These are phyloP conservation scores for Neonectria magnoliae DNA, from an alignment of 2,329 filamentous ascomycete species.

Conservation along the genomic window DNA sequence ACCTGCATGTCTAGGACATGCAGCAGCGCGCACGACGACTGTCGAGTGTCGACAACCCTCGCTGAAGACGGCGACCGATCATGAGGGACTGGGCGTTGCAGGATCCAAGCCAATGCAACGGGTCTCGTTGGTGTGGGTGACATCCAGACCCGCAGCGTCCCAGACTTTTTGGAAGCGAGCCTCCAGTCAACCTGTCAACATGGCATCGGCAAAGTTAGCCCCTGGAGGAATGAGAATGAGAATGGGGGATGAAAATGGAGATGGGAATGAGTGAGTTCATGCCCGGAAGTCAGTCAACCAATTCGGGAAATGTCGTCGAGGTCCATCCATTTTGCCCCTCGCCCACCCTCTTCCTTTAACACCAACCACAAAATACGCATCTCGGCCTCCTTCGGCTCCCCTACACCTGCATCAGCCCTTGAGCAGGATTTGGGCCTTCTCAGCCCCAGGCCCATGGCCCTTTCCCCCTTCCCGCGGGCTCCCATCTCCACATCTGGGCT, in stretches of 20 bases:
- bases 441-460: conserved; percentile 25
- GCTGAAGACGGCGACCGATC: conserved; percentile 28
- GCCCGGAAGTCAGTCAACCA: conserved; percentile 27
- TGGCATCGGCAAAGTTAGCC: conserved; percentile 26
- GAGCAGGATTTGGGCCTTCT: conserved; percentile 36
- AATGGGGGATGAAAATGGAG: neutral
- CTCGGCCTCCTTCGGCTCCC: conserved; percentile 19
- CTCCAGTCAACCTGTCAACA: conserved; percentile 14
- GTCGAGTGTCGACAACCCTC: conserved; percentile 30
- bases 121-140: conserved; percentile 18
- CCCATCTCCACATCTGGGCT: conserved; percentile 19
- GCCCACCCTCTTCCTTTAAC: conserved; percentile 1
- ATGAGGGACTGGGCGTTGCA: conserved; percentile 14
- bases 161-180: conserved; percentile 22
- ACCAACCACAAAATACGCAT: conserved; percentile 23
- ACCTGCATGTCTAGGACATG: conserved; percentile 49
- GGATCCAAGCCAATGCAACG: conserved; percentile 19
- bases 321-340: neutral
- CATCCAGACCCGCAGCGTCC: conserved; percentile 24
- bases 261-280: conserved; percentile 7
- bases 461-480: conserved; percentile 11
- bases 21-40: conserved; percentile 35
- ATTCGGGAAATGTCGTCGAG: conserved; percentile 15
- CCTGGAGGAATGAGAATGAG: conserved; percentile 12
- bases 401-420: conserved; percentile 36